A percentile compares a stretch with the other conserved stretches of the same genome.
phyloP scores from a whole-genome alignment of 768 basidiomycete genomes.

The Leccinum barrowsii region DNA sequence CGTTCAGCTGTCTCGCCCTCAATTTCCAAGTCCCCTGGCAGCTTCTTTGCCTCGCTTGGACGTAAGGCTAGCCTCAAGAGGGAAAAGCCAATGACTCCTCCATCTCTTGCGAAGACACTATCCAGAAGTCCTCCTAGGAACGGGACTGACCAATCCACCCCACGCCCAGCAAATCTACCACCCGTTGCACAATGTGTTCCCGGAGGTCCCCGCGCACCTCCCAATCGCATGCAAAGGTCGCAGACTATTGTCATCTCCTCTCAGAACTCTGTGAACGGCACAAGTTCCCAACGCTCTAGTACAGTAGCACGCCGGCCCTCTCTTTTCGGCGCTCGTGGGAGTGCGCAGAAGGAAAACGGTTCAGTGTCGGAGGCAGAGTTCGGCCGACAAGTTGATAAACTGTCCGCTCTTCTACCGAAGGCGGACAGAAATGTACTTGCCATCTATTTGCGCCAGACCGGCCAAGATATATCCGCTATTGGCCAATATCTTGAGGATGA shows the following conservation, averaged over 20 bases:
- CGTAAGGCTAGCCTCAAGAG: slow-evolving; percentile 59
- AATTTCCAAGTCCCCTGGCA: slow-evolving; percentile 42
- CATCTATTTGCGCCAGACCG: slow-evolving; percentile 68
- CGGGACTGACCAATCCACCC: slow-evolving; percentile 21
- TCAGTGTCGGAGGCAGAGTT: slow-evolving; percentile 45
- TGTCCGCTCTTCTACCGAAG: slow-evolving; percentile 67
- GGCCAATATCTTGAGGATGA: slow-evolving; percentile 84
- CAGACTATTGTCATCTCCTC: slow-evolving; percentile 57
- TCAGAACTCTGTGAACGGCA: slow-evolving; percentile 21
- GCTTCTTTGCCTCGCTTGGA: slow-evolving; percentile 73
- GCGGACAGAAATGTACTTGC: slow-evolving; percentile 66
- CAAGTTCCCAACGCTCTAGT: slow-evolving; percentile 30
- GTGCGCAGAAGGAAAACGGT: slow-evolving; percentile 1
- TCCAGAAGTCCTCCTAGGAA: slow-evolving; percentile 36
- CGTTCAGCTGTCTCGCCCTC: slow-evolving; percentile 46
- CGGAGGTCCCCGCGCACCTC: slow-evolving; percentile 71
- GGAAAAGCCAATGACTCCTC: slow-evolving; percentile 29
- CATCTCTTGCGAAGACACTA: slow-evolving; percentile 35
- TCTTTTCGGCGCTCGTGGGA: slow-evolving; percentile 26
- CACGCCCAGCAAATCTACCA: slow-evolving; percentile 31
- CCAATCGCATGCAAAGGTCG: slow-evolving; percentile 58
- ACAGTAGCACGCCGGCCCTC: slow-evolving; percentile 28
- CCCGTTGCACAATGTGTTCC: slow-evolving; percentile 52
- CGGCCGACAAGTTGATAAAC: slow-evolving; percentile 63
- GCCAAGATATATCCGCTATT: slow-evolving; percentile 82